Evolutionary conservation across 768 basidiomycete genomes (phyloP).

Genomic region (Boletus vinaceobasis): DNA sequence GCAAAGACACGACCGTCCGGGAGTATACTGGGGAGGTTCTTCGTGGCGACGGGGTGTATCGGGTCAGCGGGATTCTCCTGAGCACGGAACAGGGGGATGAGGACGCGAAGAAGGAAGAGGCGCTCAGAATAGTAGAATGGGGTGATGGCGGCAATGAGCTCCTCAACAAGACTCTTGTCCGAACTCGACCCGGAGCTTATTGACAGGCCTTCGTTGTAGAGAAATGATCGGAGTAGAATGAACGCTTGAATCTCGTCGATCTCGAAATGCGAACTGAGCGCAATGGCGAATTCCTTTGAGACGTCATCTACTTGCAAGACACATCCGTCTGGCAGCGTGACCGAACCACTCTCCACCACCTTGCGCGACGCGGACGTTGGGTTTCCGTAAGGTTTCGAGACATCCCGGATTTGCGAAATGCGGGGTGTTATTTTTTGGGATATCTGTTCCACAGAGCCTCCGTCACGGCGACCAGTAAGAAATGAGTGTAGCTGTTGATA

Average conservation of each 20-base stretch:
- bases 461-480: conserved; percentile 58
- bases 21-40: conserved; percentile 56
- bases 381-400: conserved; percentile 63
- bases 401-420: conserved; percentile 50
- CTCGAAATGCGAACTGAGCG: conserved; percentile 68
- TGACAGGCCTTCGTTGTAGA: conserved; percentile 74
- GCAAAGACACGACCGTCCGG: conserved; percentile 66
- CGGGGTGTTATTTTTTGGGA: conserved; percentile 58
- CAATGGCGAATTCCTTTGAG: conserved; percentile 66
- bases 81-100: conserved; percentile 74
- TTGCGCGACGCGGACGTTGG: conserved; percentile 67
- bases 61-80: conserved; percentile 55
- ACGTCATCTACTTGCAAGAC: conserved; percentile 60
- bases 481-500: conserved; percentile 60
- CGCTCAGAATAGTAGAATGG: conserved; percentile 83
- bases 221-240: conserved; percentile 69
- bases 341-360: conserved; percentile 61
- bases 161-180: conserved; percentile 33
- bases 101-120: conserved; percentile 61
- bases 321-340: conserved; percentile 66
- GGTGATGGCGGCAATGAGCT: conserved; percentile 61
- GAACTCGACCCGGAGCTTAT: conserved; percentile 43
- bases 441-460: conserved; percentile 55
- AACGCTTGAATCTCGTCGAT: conserved; percentile 83
- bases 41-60: conserved; percentile 50